These are phyloP conservation scores for Solanum clarkiae DNA, from an alignment of 257 asterid species.

Conservation along the genomic window DNA sequence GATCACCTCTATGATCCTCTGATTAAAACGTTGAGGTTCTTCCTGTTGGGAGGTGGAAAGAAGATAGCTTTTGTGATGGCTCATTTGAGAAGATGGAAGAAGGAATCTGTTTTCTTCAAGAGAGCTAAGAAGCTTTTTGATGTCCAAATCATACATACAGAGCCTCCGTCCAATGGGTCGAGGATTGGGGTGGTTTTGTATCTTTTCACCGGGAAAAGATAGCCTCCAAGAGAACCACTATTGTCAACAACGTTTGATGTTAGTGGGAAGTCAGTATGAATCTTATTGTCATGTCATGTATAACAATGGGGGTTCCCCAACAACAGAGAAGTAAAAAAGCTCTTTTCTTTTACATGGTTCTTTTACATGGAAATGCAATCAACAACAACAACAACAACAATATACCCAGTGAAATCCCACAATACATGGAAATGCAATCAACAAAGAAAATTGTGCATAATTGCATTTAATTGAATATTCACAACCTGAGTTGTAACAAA, in stretches of 20 bases:
- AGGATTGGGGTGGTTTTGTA: constrained; percentile 51
- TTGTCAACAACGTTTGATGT: neutral
- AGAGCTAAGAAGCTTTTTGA: constrained; percentile 49
- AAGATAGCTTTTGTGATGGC: constrained; percentile 45
- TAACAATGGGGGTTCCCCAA: neutral
- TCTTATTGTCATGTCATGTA: neutral
- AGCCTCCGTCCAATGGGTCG: constrained; percentile 27
- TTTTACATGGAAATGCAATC: neutral
- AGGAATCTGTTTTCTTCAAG: constrained; percentile 59
- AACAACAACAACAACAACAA: too few relatives aligned
- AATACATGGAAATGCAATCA: neutral
- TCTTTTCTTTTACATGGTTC: neutral
- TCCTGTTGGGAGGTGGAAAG: constrained; percentile 25
- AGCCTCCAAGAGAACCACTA: neutral
- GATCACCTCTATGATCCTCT: constrained; percentile 52
- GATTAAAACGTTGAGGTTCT: constrained; percentile 34
- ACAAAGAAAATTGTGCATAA: neutral
- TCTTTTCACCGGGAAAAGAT: constrained; percentile 12
- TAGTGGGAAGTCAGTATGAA: neutral
- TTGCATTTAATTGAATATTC: neutral
- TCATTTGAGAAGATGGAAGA: constrained; percentile 74
- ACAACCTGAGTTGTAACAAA: neutral
- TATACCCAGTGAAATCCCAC: too few relatives aligned
- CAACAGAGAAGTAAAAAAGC: neutral
- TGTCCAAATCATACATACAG: constrained; percentile 29